A percentile compares a stretch with the other conserved stretches of the same genome.
Conservation (phyloP, 192 early-diverging fungal genomes). For the Coemansia sp. region DNA sequence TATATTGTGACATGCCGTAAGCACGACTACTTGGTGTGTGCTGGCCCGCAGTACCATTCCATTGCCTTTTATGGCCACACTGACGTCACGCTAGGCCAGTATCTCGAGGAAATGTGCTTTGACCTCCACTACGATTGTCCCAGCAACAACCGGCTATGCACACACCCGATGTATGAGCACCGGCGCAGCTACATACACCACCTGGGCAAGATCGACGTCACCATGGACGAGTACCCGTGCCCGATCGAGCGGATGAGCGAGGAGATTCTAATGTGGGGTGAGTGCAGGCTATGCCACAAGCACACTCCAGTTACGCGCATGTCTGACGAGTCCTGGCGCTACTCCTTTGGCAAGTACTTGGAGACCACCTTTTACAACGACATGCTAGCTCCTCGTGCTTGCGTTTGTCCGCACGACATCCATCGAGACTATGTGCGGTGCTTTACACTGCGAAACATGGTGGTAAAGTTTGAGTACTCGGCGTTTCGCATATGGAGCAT, state of each 20-base stretch:
- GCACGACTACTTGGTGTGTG: constrained; percentile 55
- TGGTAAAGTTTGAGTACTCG: constrained; percentile 74
- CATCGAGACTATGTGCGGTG: constrained; percentile 80
- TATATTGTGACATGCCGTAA: constrained; percentile 51
- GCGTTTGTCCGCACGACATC: constrained; percentile 80
- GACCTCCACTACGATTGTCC: constrained; percentile 67
- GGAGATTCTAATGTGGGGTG: constrained; percentile 86
- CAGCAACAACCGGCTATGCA: constrained; percentile 61
- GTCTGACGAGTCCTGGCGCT: constrained; percentile 86
- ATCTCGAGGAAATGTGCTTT: constrained; percentile 78
- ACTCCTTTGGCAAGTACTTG: constrained; percentile 97
- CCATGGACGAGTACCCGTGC: constrained; percentile 59
- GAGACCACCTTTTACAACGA: constrained; percentile 87
- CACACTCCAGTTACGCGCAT: constrained; percentile 73
- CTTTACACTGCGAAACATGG: constrained; percentile 75
- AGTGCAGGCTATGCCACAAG: constrained; percentile 72
- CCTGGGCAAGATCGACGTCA: constrained; percentile 72
- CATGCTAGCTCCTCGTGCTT: constrained; percentile 60
- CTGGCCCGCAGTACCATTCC: constrained; percentile 69
- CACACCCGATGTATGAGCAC: constrained; percentile 76
- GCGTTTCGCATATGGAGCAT: constrained; percentile 41
- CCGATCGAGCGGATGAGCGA: constrained; percentile 69
- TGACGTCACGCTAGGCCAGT: constrained; percentile 87
- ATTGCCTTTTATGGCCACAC: constrained; percentile 76
- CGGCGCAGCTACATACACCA: constrained; percentile 86